Base-by-base conservation (phyloP, 805 yeast species). In the Zygotorulaspora chibaensis region DNA sequence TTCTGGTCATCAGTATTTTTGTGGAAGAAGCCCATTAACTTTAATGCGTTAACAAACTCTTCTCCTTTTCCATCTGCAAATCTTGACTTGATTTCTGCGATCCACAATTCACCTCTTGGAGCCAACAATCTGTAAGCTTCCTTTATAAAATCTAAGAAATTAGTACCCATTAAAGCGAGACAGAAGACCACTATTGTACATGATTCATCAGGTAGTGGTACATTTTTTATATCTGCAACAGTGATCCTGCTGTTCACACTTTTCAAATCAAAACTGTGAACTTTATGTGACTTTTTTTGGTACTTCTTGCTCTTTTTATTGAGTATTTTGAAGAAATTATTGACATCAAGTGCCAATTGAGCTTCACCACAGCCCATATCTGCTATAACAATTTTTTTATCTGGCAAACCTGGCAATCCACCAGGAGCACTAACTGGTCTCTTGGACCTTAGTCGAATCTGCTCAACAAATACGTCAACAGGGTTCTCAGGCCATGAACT, bases 311-410 rank as follows among this genome's bases (percentile, higher is more conserved):
- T 47, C 37, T 54, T 58, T 23, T 60, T 63, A 38, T 62, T 65
- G 48, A 55, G 57, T 17, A 61, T 57, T 40, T 68, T 68, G 49
- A 76, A 68, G 55, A 77, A 76, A 8, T 75, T 72, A 41, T 71
- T 71, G 41, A 87, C 75, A 55, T 88, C 86, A 33, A 73, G 66
- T 1, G 96, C 81, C 38, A 93, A 74, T 57, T 86, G 85, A 0
- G 98, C 99, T 66, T 93, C 99, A 45, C 99, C 99, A 66, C 99
- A 93, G 9, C 99, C 99, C 98, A 93, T 91, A 69, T 93, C 99
- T 0, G 98, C 97, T 48, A 93, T 77, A 2, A 85, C 88, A 30
- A 91, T 81, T 48, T 76, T 75, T 38, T 73, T 77, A 13, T 57
- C 57, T 7, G 62, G 65, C 31, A 80, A 62, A 15, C 93, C 95